Conservation (phyloP, 495 filamentous ascomycete species). For the Articulospora tetracladia region DNA sequence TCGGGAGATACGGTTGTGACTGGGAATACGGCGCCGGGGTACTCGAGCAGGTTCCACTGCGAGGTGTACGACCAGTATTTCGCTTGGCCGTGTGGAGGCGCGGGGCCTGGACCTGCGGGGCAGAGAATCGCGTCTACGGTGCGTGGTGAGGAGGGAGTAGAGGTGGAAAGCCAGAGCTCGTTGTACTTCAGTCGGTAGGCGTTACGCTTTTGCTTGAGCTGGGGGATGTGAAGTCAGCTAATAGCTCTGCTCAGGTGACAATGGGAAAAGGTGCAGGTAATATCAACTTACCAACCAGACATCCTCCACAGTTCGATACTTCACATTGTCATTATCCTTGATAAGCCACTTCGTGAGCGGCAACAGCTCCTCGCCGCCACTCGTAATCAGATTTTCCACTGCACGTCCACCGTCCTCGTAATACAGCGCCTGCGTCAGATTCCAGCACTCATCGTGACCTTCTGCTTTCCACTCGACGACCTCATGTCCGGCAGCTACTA, state of each 20-base stretch:
- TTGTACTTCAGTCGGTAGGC: conserved; percentile 6
- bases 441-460: conserved; percentile 25
- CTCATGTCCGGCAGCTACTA: conserved; percentile 34
- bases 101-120: conserved; percentile 48
- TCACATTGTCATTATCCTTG: conserved; percentile 8
- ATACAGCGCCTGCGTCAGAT: conserved; percentile 18
- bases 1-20: conserved; percentile 1
- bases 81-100: conserved; percentile 47
- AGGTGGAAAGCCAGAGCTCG: conserved; percentile 2
- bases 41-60: conserved; percentile 63
- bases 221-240: not conserved
- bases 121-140: conserved; percentile 56
- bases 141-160: not conserved
- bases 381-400: conserved; percentile 1
- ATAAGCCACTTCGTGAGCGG: conserved; percentile 9
- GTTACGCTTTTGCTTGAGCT: conserved; percentile 9
- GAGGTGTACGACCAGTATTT: conserved; percentile 61
- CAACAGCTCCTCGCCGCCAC: conserved; percentile 7
- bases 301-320: conserved; percentile 7
- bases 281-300: not conserved
- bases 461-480: conserved; percentile 26
- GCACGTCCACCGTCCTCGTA: conserved; percentile 35
- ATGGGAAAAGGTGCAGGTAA: no score
- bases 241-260: no score
- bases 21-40: conserved; percentile 51